A percentile compares a stretch with the other conserved stretches of the same genome.
These are phyloP conservation scores for Sphaerulina musiva DNA, from an alignment of 2,329 filamentous ascomycete genomes.

Conservation along the genomic window DNA sequence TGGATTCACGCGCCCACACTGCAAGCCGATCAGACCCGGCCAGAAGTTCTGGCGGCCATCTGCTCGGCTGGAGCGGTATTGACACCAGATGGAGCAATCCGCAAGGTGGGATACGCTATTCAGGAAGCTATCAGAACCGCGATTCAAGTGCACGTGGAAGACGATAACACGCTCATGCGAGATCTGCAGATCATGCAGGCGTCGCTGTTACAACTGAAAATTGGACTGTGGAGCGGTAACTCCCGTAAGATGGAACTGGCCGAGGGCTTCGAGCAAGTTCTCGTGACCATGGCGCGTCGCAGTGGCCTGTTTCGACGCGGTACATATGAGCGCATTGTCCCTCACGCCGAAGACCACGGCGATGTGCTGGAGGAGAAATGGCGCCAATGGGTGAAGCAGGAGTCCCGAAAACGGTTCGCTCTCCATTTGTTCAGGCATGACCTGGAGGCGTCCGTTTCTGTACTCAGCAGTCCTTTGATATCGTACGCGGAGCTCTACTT, in stretches of 20 bases:
- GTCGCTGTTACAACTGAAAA: constrained; percentile 46
- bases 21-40: constrained; percentile 48
- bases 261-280: constrained; percentile 51
- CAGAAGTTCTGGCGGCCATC: constrained; percentile 56
- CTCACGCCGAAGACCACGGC: constrained; percentile 51
- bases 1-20: constrained; percentile 60
- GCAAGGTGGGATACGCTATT: constrained; percentile 53
- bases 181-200: constrained; percentile 49
- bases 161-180: constrained; percentile 46
- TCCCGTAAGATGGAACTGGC: constrained; percentile 55
- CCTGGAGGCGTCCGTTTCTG: constrained; percentile 60
- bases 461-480: constrained; percentile 58
- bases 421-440: constrained; percentile 61
- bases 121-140: constrained; percentile 44
- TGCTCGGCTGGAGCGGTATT: constrained; percentile 56
- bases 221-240: constrained; percentile 55
- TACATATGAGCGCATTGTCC: constrained; percentile 40
- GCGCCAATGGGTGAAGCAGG: constrained; percentile 57
- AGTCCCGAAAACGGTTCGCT: constrained; percentile 62
- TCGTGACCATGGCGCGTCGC: constrained; percentile 50
- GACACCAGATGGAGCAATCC: constrained; percentile 52
- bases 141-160: constrained; percentile 40
- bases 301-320: constrained; percentile 53
- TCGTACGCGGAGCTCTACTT: constrained; percentile 64
- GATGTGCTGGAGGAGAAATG: constrained; percentile 57